Evolutionary conservation across 2,329 filamentous ascomycete species (phyloP), one percentile per base, ranked within the genome.

Genomic region (Trichoderma hamatum): DNA sequence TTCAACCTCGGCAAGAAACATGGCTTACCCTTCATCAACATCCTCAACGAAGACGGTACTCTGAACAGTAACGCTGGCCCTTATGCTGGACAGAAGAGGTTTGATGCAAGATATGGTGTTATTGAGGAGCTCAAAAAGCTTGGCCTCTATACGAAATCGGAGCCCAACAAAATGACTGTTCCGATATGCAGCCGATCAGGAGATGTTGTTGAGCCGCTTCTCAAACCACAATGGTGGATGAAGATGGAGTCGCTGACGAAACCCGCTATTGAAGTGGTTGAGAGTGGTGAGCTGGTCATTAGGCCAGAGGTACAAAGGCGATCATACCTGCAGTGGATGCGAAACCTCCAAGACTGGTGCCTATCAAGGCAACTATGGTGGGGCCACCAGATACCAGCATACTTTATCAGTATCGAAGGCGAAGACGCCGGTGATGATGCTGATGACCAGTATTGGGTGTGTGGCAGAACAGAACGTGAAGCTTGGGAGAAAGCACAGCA

Each of bases 221-320:
- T 97, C 82, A 96, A 96, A 83, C 93, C 93, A 5, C 93, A 97
- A 79, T 97, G 94, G 93, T 97, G 93, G 92, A 93, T 97, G 88
- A 89, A 86, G 76, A 96, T 96, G 92, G 86, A 89, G 73, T 87
- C 88, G 43, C 83, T 97, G 76, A 91, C 91, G 2, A 86, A 89
- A 72, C 88, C 88, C 56, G 93, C 92, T 62, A 87, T 95, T 70
- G 86, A 92, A 72, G 92, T 87, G 63, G 93, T 96, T 26, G 86
- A 89, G 78, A 85, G 89, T 59, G 91, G 92, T 34, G 84, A 91
- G 69, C 92, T 97, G 78, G 90, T 90, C 78, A 94, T 97, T 74
- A 83, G 84, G 67, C 94, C 93, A 13, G 91, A 92, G 72, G 87
- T 84, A 51, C 90, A 91, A 2, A 89, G 93, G 80, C 92, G 90